Conservation (phyloP, 1,139 yeast genomes). For the Nakaseomyces bracarensis region DNA sequence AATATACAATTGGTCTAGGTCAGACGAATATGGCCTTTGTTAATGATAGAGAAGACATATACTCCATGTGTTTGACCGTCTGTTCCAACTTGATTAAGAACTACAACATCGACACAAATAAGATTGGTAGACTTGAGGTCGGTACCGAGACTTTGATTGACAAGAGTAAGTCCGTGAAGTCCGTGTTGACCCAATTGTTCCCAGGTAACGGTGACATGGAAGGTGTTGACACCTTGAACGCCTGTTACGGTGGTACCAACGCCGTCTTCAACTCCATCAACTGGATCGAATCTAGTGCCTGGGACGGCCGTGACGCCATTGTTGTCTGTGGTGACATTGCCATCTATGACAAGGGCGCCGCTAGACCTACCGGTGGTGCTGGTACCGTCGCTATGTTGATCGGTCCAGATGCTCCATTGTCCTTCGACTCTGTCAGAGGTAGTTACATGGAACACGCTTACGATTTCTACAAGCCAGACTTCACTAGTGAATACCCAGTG, state of each 20-base stretch:
- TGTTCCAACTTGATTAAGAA: conserved; percentile 67
- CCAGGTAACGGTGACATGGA: conserved; percentile 86
- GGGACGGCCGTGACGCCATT: conserved; percentile 98
- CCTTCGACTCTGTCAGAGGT: conserved; percentile 81
- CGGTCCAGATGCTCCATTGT: conserved; percentile 98
- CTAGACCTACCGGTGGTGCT: conserved; percentile 99
- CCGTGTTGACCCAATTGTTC: conserved; percentile 91
- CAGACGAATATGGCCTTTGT: conserved; percentile 98
- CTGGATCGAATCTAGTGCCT: conserved; percentile 92
- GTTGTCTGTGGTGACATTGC: conserved; percentile 98
- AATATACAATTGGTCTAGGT: conserved; percentile 96
- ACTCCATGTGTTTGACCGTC: conserved; percentile 83
- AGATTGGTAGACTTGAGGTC: conserved; percentile 92
- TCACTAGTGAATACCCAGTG: conserved; percentile 91
- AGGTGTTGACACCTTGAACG: conserved; percentile 94
- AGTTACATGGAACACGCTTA: conserved; percentile 93
- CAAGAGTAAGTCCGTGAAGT: conserved; percentile 93
- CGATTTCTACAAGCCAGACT: conserved; percentile 97
- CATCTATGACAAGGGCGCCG: conserved; percentile 92
- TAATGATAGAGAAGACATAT: conserved; percentile 94
- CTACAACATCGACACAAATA: conserved; percentile 70
- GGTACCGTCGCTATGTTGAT: conserved; percentile 92
- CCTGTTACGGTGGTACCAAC: conserved; percentile 98
- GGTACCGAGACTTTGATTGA: conserved; percentile 97
- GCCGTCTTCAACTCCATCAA: conserved; percentile 89